Percentiles rank a stretch among this genome's conserved stretches.
These are phyloP conservation scores for Bretschneidera sinensis DNA, from an alignment of 345 rosid genomes.

Conservation along the genomic window DNA sequence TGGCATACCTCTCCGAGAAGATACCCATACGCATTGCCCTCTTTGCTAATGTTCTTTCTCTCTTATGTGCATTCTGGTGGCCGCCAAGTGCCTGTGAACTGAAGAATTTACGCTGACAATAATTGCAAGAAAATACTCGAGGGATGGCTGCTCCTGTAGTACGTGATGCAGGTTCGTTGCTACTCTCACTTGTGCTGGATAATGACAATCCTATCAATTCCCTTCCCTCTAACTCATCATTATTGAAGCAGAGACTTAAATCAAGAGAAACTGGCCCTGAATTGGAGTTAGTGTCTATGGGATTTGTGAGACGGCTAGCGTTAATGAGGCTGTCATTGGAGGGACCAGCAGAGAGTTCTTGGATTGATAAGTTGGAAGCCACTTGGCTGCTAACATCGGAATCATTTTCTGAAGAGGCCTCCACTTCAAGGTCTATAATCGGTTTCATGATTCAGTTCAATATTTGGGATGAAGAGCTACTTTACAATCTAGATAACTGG, in stretches of 20 bases:
- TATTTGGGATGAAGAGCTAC: too few species aligned
- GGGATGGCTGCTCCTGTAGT: slow-evolving; percentile 20
- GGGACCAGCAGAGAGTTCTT: slow-evolving; percentile 30
- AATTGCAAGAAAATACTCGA: slow-evolving; percentile 77
- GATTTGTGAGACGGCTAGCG: slow-evolving; percentile 17
- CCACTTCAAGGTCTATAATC: slow-evolving; percentile 48
- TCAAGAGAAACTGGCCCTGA: slow-evolving; percentile 45
- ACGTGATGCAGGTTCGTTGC: slow-evolving; percentile 41
- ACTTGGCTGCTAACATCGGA: slow-evolving; percentile 60
- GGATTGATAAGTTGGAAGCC: slow-evolving; percentile 54
- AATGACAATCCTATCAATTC: slow-evolving; percentile 38
- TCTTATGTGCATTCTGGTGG: slow-evolving; percentile 84
- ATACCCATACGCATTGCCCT: slow-evolving; percentile 68
- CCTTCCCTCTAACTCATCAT: slow-evolving; percentile 19
- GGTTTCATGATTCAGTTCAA: slow-evolving; percentile 38
- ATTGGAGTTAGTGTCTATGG: slow-evolving; percentile 12
- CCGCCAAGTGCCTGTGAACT: slow-evolving; percentile 92
- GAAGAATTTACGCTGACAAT: slow-evolving; percentile 69
- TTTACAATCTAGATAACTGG: too few species aligned
- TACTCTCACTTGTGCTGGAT: slow-evolving; percentile 62
- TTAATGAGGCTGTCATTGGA: slow-evolving; percentile 33
- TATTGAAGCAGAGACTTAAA: slow-evolving; percentile 47
- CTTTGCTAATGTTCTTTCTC: slow-evolving; percentile 73
- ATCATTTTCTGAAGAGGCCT: slow-evolving; percentile 45
- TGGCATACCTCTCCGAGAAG: slow-evolving; percentile 43